Percentiles rank a stretch among this genome's conserved stretches.
phyloP scores from a whole-genome alignment of 2,329 filamentous ascomycete genomes.

The Arachnomyces sp. region DNA sequence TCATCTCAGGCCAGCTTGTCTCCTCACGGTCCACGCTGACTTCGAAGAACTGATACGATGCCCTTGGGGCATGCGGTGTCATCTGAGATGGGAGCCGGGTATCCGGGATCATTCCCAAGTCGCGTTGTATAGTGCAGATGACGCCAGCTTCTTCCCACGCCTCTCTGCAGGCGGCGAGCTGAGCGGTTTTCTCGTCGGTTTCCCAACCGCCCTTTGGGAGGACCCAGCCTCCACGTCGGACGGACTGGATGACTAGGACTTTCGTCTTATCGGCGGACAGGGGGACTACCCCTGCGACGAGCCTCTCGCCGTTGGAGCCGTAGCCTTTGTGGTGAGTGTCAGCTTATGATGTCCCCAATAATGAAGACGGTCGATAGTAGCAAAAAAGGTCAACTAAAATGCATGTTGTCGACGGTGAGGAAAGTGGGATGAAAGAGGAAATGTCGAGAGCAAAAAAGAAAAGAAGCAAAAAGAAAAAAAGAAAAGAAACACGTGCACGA shows the following conservation, averaged over 20 bases:
- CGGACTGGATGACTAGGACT: slow-evolving; percentile 90
- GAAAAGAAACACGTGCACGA: slow-evolving; percentile 17
- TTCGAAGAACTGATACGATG: slow-evolving; percentile 57
- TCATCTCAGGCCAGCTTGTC: slow-evolving; percentile 82
- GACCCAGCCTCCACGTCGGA: slow-evolving; percentile 86
- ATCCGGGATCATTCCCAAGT: slow-evolving; percentile 81
- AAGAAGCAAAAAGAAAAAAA: slow-evolving; percentile 6
- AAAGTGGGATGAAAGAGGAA: slow-evolving; percentile 2
- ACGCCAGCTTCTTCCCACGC: slow-evolving; percentile 99
- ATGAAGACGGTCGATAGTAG: no score
- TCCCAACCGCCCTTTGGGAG: slow-evolving; percentile 98
- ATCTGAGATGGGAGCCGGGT: slow-evolving; percentile 53
- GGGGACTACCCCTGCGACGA: slow-evolving; percentile 91
- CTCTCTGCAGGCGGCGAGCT: slow-evolving; percentile 78
- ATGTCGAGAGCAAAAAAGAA: slow-evolving; percentile 5
- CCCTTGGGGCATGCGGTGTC: slow-evolving; percentile 59
- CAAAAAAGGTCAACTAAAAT: no score
- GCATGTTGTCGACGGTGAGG: not conserved
- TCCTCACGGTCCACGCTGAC: slow-evolving; percentile 82
- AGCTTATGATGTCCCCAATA: no score
- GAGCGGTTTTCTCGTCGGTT: slow-evolving; percentile 77
- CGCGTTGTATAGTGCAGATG: slow-evolving; percentile 71
- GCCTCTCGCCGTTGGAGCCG: slow-evolving; percentile 80
- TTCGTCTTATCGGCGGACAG: slow-evolving; percentile 77
- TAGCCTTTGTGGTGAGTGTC: slow-evolving; percentile 57